These are phyloP conservation scores for Metschnikowia kunwiensis DNA, from an alignment of 805 yeast genomes.

Conservation along the genomic window DNA sequence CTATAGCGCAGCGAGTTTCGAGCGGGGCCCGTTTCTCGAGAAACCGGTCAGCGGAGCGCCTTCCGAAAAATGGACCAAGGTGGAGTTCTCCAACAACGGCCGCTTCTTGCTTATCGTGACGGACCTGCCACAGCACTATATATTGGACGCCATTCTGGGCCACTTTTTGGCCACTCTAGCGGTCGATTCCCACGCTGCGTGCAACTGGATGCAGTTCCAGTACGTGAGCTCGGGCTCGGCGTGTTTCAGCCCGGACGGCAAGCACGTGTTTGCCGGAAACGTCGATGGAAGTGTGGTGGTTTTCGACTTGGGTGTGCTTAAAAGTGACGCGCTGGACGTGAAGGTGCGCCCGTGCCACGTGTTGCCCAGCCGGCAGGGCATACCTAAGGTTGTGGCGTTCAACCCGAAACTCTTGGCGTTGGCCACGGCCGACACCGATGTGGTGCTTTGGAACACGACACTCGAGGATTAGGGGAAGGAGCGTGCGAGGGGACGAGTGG, in stretches of 20 bases:
- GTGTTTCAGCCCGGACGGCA: slow-evolving; percentile 42
- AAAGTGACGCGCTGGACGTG: slow-evolving; percentile 8
- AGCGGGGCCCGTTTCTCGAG: slow-evolving; percentile 51
- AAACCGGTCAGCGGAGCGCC: slow-evolving; percentile 19
- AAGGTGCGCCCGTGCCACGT: slow-evolving; percentile 23
- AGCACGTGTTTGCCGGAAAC: slow-evolving; percentile 33
- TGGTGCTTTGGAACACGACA: slow-evolving; percentile 37
- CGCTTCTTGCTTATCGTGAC: slow-evolving; percentile 58
- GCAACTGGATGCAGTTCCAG: slow-evolving; percentile 25
- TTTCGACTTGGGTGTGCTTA: slow-evolving; percentile 29
- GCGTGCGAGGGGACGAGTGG: too few relatives aligned
- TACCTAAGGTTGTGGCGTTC: slow-evolving; percentile 52
- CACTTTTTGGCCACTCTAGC: slow-evolving; percentile 34
- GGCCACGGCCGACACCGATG: slow-evolving; percentile 44
- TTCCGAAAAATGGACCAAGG: slow-evolving; percentile 50
- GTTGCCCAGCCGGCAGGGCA: slow-evolving; percentile 24
- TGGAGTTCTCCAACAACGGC: slow-evolving; percentile 81
- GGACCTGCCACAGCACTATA: slow-evolving; percentile 50
- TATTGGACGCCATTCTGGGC: slow-evolving; percentile 72
- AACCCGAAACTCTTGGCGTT: slow-evolving; percentile 60
- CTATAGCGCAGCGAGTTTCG: slow-evolving; percentile 59
- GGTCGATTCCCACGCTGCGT: slow-evolving; percentile 11
- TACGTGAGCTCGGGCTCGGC: slow-evolving; percentile 34
- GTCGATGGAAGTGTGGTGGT: slow-evolving; percentile 24
- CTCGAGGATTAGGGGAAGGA: slow-evolving; percentile 9